Base-by-base conservation (phyloP, 2,329 filamentous ascomycete genomes). In the Ceratocystis cubensis region DNA sequence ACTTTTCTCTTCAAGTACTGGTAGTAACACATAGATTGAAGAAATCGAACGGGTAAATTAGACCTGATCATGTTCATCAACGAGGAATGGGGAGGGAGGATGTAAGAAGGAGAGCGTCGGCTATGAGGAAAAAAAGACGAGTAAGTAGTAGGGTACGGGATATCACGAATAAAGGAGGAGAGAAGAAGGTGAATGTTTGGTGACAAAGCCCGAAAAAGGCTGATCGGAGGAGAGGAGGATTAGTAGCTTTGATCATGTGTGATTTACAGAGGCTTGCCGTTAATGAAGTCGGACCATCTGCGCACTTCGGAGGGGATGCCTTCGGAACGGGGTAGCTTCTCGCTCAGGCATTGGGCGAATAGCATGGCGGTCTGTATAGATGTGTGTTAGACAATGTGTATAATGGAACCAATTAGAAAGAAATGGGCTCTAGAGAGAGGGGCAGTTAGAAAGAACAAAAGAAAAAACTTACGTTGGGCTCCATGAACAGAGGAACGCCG, bases 401-500 rank as follows among this genome's bases (percentile, higher is more conserved):
- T 22, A 20, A 53, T 41, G 13, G 1, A 53, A 6, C 48, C 22
- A 53, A 15, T 28, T 10, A 10, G 20, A n/a, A 4, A 28, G 10
- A 15, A 22, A 53, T 25, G 7, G 10, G 7, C 48, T 10, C 20
- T 20, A n/a, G 28, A 17, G 30, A n/a, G 7, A 53, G 7, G n/a
- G 48, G 63, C 63, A 20, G 41, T 20, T n/a, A 41, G 22, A 53
- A 57, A 8, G 10, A 33, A 62, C 17, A n/a, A 20, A 44, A 30
- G 17, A 45, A 30, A 65, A 66, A 70, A 76, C 84, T 79, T 81
- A 95, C 91, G 87, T 94, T 93, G 65, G 92, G 91, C 80, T 97
- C 93, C 92, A 96, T 96, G 77, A 99, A 97, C 66, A 99, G 81
- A 62, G 94, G 94, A 41, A 97, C 91, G 72, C 93, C 93, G 76